phyloP scores from a whole-genome alignment of 305 asterid species.

The Galium porrigens region DNA sequence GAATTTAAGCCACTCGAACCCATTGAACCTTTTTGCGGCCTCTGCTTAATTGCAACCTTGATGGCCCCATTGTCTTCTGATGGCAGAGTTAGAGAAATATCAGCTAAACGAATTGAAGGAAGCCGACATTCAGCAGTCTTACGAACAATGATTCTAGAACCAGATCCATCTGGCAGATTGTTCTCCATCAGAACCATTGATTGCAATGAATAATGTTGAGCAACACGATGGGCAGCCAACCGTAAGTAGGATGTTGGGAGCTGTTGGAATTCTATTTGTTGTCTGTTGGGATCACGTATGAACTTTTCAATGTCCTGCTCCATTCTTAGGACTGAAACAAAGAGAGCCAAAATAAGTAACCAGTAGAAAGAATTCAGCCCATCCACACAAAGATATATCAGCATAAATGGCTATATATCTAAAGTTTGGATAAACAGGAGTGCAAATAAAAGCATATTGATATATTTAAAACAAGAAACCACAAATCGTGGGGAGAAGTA shows the following conservation, averaged over 20 bases:
- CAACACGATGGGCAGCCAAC: constrained; percentile 98
- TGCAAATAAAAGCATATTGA: neutral
- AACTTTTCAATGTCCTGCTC: constrained; percentile 94
- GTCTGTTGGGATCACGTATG: constrained; percentile 64
- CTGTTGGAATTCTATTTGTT: constrained; percentile 90
- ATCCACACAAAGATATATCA: neutral
- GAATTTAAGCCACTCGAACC: constrained; percentile 28
- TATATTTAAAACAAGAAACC: neutral
- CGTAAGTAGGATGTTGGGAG: constrained; percentile 95
- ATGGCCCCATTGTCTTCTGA: constrained; percentile 48
- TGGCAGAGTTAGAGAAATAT: constrained; percentile 80
- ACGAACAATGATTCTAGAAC: constrained; percentile 75
- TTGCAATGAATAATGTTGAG: constrained; percentile 86
- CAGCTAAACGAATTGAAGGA: constrained; percentile 85
- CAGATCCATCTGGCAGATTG: constrained; percentile 78
- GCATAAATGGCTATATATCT: too few relatives aligned
- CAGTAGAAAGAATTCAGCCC: neutral
- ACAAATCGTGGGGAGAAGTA: too few relatives aligned
- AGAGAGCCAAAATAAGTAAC: constrained; percentile 2
- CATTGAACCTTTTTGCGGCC: constrained; percentile 74
- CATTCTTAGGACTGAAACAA: constrained; percentile 65
- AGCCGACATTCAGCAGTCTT: constrained; percentile 49
- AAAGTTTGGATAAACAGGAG: too few relatives aligned
- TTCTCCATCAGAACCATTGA: constrained; percentile 93
- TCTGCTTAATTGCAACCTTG: constrained; percentile 93